Conservation (phyloP, 2,329 filamentous ascomycete genomes). For the Teratosphaeria pseudoeucalypti region DNA sequence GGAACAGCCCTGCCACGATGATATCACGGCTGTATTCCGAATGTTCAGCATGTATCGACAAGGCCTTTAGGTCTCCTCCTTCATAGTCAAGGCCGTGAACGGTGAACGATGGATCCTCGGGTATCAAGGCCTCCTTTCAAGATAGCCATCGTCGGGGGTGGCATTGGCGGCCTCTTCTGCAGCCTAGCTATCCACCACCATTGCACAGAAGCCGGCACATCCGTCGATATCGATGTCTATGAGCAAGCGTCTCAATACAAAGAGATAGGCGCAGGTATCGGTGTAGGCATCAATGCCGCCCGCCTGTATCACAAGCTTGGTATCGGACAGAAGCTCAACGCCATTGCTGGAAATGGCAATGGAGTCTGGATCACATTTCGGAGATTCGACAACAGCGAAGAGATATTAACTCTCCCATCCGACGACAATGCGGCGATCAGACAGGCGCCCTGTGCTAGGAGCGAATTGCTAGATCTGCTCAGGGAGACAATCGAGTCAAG, state of each 20-base stretch:
- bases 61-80: neutral
- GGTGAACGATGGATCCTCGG: neutral
- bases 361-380: constrained; percentile 27
- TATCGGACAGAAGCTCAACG: constrained; percentile 21
- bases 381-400: constrained; percentile 26
- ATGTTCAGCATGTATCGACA: neutral
- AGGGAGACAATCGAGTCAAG: constrained; percentile 11
- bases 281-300: constrained; percentile 28
- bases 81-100: neutral
- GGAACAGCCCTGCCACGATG: no score
- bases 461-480: constrained; percentile 21
- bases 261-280: constrained; percentile 29
- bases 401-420: constrained; percentile 23
- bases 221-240: constrained; percentile 25
- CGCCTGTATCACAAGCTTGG: constrained; percentile 25
- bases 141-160: constrained; percentile 31
- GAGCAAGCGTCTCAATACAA: constrained; percentile 27
- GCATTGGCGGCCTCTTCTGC: constrained; percentile 30
- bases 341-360: constrained; percentile 22
- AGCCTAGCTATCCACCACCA: constrained; percentile 30
- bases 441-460: constrained; percentile 15
- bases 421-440: constrained; percentile 15
- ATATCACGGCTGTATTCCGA: neutral
- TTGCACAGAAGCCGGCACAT: constrained; percentile 10
- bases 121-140: constrained; percentile 7